Evolutionary conservation across 805 yeast genomes (phyloP).

Genomic region (Suhomyces sp.): DNA sequence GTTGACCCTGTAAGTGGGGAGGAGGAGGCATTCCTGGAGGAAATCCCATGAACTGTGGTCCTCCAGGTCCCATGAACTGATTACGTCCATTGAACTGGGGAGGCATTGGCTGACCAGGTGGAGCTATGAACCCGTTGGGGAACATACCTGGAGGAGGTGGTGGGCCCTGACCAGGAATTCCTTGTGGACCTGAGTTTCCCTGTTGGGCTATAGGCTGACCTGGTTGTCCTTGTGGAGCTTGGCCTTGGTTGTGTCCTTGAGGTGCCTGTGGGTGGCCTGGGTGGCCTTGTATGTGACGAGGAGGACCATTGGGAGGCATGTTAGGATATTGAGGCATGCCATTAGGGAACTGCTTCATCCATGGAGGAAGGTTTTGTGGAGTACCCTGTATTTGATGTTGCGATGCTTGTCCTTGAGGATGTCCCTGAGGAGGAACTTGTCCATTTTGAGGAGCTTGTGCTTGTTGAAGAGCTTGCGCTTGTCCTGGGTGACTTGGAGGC

Average conservation of each 20-base stretch:
- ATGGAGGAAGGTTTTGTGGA: slow-evolving; percentile 19
- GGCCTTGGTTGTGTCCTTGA: background rate
- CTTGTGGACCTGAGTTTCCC: background rate
- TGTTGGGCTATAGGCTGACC: background rate
- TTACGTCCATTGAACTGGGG: slow-evolving; percentile 10
- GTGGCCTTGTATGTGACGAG: slow-evolving; percentile 4
- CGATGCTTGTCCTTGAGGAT: background rate
- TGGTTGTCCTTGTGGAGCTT: background rate
- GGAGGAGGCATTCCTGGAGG: slow-evolving; percentile 22
- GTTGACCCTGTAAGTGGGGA: slow-evolving; percentile 12
- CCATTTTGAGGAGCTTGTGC: slow-evolving; percentile 9
- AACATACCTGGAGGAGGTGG: slow-evolving; percentile 33
- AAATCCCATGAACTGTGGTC: slow-evolving; percentile 11
- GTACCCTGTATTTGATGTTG: background rate
- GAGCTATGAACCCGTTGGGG: slow-evolving; percentile 28
- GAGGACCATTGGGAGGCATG: slow-evolving; percentile 8
- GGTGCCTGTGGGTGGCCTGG: background rate
- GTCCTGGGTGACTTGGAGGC: slow-evolving; percentile 5
- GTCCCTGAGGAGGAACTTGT: slow-evolving; percentile 2
- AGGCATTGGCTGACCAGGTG: slow-evolving; percentile 11
- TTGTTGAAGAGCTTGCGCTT: slow-evolving; percentile 14
- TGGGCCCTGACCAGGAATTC: background rate
- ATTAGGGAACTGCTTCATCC: slow-evolving; percentile 20
- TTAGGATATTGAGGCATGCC: slow-evolving; percentile 8
- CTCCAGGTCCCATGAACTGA: slow-evolving; percentile 7